Percentiles rank a stretch among this genome's conserved stretches.
Conservation (phyloP, 441 rosid genomes). For the Eruca vesicaria region DNA sequence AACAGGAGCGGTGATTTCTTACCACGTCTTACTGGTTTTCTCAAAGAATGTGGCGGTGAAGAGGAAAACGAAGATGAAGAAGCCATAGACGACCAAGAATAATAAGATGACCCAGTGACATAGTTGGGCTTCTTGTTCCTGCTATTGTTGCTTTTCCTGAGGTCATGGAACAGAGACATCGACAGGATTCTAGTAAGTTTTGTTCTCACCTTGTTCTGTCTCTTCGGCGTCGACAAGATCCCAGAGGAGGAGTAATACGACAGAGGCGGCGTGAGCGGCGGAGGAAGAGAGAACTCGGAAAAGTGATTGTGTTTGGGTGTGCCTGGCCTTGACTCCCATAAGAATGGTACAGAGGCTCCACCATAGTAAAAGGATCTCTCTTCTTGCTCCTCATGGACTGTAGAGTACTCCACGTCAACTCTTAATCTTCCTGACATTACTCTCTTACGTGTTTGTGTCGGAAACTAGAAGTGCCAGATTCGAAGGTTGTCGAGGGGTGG, state of each 20-base stretch:
- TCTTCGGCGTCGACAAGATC: slow-evolving; percentile 30
- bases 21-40: neutral
- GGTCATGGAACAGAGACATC: slow-evolving; percentile 20
- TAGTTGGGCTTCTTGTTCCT: slow-evolving; percentile 19
- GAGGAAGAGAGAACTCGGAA: slow-evolving; percentile 34
- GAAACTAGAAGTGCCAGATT: neutral
- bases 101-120: slow-evolving; percentile 28
- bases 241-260: slow-evolving; percentile 41
- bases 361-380: slow-evolving; percentile 49
- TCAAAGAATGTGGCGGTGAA: neutral
- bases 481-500: neutral
- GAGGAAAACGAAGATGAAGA: slow-evolving; percentile 36
- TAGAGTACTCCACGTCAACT: slow-evolving; percentile 16
- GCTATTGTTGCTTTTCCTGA: slow-evolving; percentile 23
- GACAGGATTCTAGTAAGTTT: slow-evolving; percentile 24
- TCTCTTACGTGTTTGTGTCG: neutral
- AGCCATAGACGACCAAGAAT: slow-evolving; percentile 38
- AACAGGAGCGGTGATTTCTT: slow-evolving; percentile 5
- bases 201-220: slow-evolving; percentile 30
- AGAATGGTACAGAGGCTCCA: slow-evolving; percentile 60
- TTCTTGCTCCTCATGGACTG: slow-evolving; percentile 4
- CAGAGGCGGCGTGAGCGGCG: slow-evolving; percentile 66
- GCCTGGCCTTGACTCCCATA: slow-evolving; percentile 83
- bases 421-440: slow-evolving; percentile 8
- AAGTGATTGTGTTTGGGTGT: slow-evolving; percentile 58